Evolutionary conservation across 805 yeast genomes (phyloP), one percentile per base, ranked within the genome.

Genomic region (Ascoidea tarda): DNA sequence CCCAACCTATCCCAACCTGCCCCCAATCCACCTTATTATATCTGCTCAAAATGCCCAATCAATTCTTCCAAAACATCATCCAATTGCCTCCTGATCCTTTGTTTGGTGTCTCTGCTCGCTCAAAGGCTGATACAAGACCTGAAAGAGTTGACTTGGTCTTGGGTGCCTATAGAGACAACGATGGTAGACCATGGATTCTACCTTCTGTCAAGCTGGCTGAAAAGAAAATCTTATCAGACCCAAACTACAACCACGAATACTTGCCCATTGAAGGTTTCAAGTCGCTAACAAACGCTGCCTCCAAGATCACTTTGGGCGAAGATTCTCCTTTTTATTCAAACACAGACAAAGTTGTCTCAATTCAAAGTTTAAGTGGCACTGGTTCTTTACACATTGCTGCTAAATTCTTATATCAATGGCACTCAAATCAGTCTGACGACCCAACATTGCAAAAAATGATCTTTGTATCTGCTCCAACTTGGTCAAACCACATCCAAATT

Each of bases 401-500:
- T 31, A 91, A 83, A 63, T 86, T 91, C 63, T 67, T 90, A 21
- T 21, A 21, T 21, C 28, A 21, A 3, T 21, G 28, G 70, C 49
- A 54, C 63, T n/a, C 60, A 61, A 46, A 66, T 67, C 53, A 60
- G 67, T 55, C 57, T 56, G 1, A 59, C 69, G 64, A 50, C 72
- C 65, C 59, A 70, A 53, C 67, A 73, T 89, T 49, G 28, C 28
- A 50, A 5, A 60, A 70, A 54, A 68, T 47, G 31, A 73, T 90
- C 50, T 88, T 87, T 66, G 64, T 90, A 51, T 85, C 96, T 12
- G 71, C 76, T 54, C 99, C 99, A 59, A 89, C 98, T n/a, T 91
- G 99, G 99, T 96, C 93, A 51, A 93, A 93, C 73, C 99, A 91
- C 71, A 74, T 76, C 65, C 89, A 83, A 65, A 86, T 91, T 59